These are phyloP conservation scores for Xylaria sp. DNA, from an alignment of 2,329 filamentous ascomycete species.

Conservation along the genomic window DNA sequence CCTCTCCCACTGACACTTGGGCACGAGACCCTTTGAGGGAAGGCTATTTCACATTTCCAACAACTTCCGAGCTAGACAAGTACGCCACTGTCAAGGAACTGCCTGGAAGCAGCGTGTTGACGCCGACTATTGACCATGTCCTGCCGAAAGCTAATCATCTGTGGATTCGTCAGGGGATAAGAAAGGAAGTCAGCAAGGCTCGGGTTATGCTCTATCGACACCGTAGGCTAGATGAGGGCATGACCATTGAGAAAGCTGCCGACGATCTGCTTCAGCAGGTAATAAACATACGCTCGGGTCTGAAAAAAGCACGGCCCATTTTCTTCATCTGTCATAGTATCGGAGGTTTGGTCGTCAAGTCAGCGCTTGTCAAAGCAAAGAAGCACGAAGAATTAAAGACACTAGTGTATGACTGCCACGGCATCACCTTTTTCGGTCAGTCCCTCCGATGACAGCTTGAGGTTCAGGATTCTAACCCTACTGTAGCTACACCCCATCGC, in stretches of 20 bases:
- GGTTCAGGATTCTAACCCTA: constrained; percentile 28
- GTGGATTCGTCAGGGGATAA: constrained; percentile 65
- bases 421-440: constrained; percentile 68
- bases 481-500: constrained; percentile 67
- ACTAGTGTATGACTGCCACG: constrained; percentile 67
- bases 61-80: constrained; percentile 38
- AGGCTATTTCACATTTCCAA: constrained; percentile 57
- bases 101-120: constrained; percentile 47
- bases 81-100: constrained; percentile 49
- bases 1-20: constrained; percentile 64
- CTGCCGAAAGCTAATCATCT: constrained; percentile 53
- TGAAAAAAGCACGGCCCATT: constrained; percentile 59
- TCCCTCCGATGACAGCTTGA: background rate
- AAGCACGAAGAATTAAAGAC: constrained; percentile 52
- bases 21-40: constrained; percentile 60
- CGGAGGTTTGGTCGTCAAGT: constrained; percentile 69
- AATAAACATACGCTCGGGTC: constrained; percentile 47
- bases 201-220: constrained; percentile 64
- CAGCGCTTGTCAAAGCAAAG: constrained; percentile 62
- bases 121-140: constrained; percentile 49
- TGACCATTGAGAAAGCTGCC: constrained; percentile 58
- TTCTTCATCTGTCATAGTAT: constrained; percentile 71
- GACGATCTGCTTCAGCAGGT: constrained; percentile 60
- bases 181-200: constrained; percentile 58
- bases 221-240: constrained; percentile 54